These are phyloP conservation scores for Boeremia exigua DNA, from an alignment of 2,329 filamentous ascomycete genomes.

Conservation along the genomic window DNA sequence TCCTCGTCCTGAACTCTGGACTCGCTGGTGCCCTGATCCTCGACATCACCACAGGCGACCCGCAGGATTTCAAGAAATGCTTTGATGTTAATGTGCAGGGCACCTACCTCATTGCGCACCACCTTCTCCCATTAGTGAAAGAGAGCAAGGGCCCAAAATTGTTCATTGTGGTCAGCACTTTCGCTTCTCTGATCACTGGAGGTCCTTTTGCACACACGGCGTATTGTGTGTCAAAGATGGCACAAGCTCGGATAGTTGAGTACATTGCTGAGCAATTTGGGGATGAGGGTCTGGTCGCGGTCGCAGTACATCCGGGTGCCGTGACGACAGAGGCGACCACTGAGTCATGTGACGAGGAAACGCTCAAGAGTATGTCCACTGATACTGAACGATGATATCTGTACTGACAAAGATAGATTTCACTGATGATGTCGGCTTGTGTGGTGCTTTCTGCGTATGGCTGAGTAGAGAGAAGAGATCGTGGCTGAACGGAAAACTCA, in stretches of 20 bases:
- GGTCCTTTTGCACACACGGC: constrained; percentile 50
- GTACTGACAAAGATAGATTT: constrained; percentile 24
- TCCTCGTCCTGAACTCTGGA: constrained; percentile 49
- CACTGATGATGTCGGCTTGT: constrained; percentile 36
- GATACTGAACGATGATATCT: neutral
- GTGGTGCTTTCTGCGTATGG: constrained; percentile 45
- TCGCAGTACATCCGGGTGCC: constrained; percentile 41
- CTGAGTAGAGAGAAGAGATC: constrained; percentile 35
- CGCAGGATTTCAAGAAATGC: constrained; percentile 44
- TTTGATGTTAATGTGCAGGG: constrained; percentile 49
- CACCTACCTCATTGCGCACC: constrained; percentile 46
- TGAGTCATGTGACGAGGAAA: constrained; percentile 34
- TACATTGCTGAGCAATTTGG: constrained; percentile 34
- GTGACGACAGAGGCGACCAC: constrained; percentile 32
- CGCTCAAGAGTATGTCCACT: constrained; percentile 29
- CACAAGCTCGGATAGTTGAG: constrained; percentile 36
- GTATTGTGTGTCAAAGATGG: constrained; percentile 41
- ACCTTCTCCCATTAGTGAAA: constrained; percentile 41
- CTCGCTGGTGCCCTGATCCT: constrained; percentile 45
- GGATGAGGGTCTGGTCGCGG: constrained; percentile 27
- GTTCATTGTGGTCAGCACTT: constrained; percentile 38
- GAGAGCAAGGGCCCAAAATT: constrained; percentile 26
- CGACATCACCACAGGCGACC: constrained; percentile 41
- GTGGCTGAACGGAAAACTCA: constrained; percentile 40
- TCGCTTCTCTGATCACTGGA: constrained; percentile 44